These are phyloP conservation scores for Chlorella sp. DNA, from an alignment of 139 green algal species.

Conservation along the genomic window DNA sequence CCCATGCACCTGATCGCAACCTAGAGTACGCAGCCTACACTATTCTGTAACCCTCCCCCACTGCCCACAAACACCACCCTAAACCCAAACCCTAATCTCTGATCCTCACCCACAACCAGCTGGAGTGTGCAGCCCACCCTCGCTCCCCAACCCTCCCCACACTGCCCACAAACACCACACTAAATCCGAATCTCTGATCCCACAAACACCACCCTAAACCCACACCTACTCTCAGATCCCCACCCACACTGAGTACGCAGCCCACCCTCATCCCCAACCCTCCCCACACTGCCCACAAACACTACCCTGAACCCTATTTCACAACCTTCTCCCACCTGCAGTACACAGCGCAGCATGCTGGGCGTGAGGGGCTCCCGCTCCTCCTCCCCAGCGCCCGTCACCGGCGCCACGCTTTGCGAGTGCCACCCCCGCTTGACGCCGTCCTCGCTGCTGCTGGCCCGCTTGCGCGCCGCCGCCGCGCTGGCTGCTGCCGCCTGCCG, in stretches of 20 bases:
- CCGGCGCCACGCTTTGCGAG: not conserved
- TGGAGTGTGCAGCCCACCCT: too few relatives aligned
- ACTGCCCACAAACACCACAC: too few relatives aligned
- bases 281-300: not conserved
- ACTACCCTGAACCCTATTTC: not conserved
- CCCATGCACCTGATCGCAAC: too few relatives aligned
- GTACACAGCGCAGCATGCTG: slow-evolving; percentile 24
- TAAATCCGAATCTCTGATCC: too few relatives aligned
- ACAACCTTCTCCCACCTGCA: not conserved
- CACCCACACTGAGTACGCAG: too few relatives aligned
- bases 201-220: too few relatives aligned
- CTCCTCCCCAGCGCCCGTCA: not conserved
- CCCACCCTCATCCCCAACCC: not conserved
- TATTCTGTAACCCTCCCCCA: not conserved
- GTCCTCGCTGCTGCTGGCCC: not conserved
- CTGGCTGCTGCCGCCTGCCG: not conserved
- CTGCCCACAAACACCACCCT: not conserved
- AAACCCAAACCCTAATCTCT: too few relatives aligned
- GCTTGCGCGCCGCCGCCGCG: not conserved
- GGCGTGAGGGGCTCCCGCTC: not conserved
- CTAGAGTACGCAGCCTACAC: too few relatives aligned
- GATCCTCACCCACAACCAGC: too few relatives aligned
- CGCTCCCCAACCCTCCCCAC: too few relatives aligned
- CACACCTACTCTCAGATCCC: too few relatives aligned
- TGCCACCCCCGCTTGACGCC: not conserved